A percentile compares a stretch with the other conserved stretches of the same genome.
phyloP scores from a whole-genome alignment of 345 rosid species.

The Brassica carinata region DNA sequence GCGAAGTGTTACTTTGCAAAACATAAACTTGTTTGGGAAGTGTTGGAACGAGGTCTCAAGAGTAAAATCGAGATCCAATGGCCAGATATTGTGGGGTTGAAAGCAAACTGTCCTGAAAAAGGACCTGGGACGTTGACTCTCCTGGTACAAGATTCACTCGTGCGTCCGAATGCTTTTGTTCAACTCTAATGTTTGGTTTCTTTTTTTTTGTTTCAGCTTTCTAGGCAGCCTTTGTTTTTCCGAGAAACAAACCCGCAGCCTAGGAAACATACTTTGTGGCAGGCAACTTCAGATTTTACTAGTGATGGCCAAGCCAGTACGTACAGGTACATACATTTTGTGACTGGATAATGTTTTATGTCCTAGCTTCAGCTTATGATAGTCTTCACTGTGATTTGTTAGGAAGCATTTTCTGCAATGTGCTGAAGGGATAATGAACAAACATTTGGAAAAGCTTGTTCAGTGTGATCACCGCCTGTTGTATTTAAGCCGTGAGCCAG shows the following conservation, averaged over 20 bases:
- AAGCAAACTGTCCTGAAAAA: conserved; percentile 78
- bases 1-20: conserved; percentile 99
- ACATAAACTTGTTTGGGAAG: conserved; percentile 99
- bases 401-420: conserved; percentile 98
- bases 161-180: neutral
- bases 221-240: conserved; percentile 93
- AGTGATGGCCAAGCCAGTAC: conserved; percentile 94
- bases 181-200: conserved; percentile 8
- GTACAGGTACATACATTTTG: conserved; percentile 53
- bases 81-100: conserved; percentile 95
- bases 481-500: conserved; percentile 81
- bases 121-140: conserved; percentile 86
- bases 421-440: conserved; percentile 81
- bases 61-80: conserved; percentile 99
- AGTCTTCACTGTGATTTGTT: conserved; percentile 13
- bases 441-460: conserved; percentile 93
- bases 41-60: conserved; percentile 92
- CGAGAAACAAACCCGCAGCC: conserved; percentile 99
- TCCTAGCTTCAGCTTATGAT: conserved; percentile 16
- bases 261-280: conserved; percentile 98
- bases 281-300: conserved; percentile 97
- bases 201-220: conserved; percentile 59
- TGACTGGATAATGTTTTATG: neutral
- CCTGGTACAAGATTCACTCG: conserved; percentile 56
- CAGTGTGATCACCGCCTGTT: conserved; percentile 90